Evolutionary conservation across 2,329 filamentous ascomycete genomes (phyloP), one percentile per base, ranked within the genome.

Genomic region (Zymoseptoria crescenta): DNA sequence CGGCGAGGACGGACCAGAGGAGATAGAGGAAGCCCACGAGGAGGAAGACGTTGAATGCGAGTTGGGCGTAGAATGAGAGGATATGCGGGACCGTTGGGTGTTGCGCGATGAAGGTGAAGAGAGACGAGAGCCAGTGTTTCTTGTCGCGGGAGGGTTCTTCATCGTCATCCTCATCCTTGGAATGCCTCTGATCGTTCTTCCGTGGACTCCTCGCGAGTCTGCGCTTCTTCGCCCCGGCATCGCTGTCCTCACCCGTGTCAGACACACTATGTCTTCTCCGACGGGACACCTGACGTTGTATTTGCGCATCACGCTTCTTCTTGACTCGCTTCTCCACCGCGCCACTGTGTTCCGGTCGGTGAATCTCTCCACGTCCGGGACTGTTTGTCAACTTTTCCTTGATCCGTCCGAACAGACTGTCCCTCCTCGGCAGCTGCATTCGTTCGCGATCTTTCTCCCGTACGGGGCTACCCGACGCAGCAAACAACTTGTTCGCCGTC

Each of bases 71-170:
- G 74, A 80, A 86, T 19, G 84, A 85, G 16, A 89, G 76, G 28
- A 87, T 83, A 57, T 82, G 79, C 0, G 86, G 86, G 8, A 88
- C 79, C 59, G 83, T 80, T 0, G 86, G 86, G 64, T 87, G 84
- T 4, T 80, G 78, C 65, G 86, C 83, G 56, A 89, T 77, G 72
- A 85, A 84, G 19, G 80, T 78, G 67, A 88, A 82, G 62, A 87
- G 74, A 41, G 79, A 75, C 2, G 76, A 62, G 27, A 72, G 57
- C 68, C 68, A 69, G 59, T 70, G 61, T 20, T 65, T 56, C 64
- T 66, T 63, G 55, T 60, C 61, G 49, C 62, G 27, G 28, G 61
- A 55, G 4, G 60, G 55, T 28, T 60, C 51, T 19, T 62, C 52
- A 24, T 41, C 59, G 48, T 49, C 52, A 20, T 61, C 41, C 30